phyloP scores from a whole-genome alignment of 495 filamentous ascomycete species.

The Penicillium cinerascens region DNA sequence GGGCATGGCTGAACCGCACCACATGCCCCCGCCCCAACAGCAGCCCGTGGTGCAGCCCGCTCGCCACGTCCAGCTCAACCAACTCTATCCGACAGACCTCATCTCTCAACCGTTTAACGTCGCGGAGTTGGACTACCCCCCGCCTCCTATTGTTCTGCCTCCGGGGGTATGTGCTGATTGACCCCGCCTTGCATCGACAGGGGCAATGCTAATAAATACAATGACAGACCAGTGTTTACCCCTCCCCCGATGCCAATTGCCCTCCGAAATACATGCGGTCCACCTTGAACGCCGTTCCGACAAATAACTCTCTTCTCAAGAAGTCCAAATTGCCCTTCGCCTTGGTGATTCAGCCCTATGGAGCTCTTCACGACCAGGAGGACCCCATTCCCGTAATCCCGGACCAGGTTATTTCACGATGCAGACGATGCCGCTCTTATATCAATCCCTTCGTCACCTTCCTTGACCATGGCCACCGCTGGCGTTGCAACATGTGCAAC shows the following conservation, averaged over 20 bases:
- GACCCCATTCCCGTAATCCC: slow-evolving; percentile 88
- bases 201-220: slow-evolving; percentile 31
- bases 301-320: slow-evolving; percentile 85
- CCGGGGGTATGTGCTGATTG: slow-evolving; percentile 67
- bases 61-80: slow-evolving; percentile 66
- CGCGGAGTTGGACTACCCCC: slow-evolving; percentile 85
- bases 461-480: slow-evolving; percentile 93
- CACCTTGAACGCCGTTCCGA: slow-evolving; percentile 88
- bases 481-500: slow-evolving; percentile 99
- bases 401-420: slow-evolving; percentile 95
- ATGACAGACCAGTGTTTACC: slow-evolving; percentile 79
- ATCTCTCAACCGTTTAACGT: slow-evolving; percentile 91
- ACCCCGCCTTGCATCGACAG: not conserved
- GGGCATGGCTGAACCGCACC: slow-evolving; percentile 61
- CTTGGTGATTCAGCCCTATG: slow-evolving; percentile 93
- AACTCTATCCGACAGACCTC: slow-evolving; percentile 87
- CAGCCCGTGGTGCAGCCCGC: slow-evolving; percentile 49
- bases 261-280: slow-evolving; percentile 92
- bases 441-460: slow-evolving; percentile 98
- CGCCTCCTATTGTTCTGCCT: slow-evolving; percentile 85
- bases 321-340: slow-evolving; percentile 95
- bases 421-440: slow-evolving; percentile 90
- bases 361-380: slow-evolving; percentile 84
- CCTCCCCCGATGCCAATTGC: slow-evolving; percentile 89
- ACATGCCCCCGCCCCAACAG: slow-evolving; percentile 49